A percentile compares a stretch with the other conserved stretches of the same genome.
These are phyloP conservation scores for Physcomitrellopsis africana DNA, from an alignment of 225 moss, liverwort and hornwort species.

Conservation along the genomic window DNA sequence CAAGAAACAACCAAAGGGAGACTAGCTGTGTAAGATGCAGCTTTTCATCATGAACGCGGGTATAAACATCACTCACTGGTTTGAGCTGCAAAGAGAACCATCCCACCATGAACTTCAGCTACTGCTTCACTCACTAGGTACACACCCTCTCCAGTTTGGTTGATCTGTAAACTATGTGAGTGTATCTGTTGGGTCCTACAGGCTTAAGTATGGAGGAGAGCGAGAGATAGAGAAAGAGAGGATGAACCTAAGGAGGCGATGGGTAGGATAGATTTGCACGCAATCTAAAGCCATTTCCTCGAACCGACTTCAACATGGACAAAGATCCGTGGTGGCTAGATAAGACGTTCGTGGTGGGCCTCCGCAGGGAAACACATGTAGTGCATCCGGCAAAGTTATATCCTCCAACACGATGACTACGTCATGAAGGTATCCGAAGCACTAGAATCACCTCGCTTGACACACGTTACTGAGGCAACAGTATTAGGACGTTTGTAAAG, in stretches of 20 bases:
- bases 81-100: constrained; percentile 32
- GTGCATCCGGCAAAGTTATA: constrained; percentile 25
- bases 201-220: constrained; percentile 12
- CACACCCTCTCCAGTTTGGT: neutral
- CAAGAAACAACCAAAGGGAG: too few species aligned
- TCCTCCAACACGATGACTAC: neutral
- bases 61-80: constrained; percentile 41
- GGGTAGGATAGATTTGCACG: constrained; percentile 37
- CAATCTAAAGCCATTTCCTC: constrained; percentile 27
- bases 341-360: constrained; percentile 29
- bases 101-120: constrained; percentile 20
- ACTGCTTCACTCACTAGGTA: constrained; percentile 25
- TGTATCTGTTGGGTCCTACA: neutral
- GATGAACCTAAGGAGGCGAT: neutral
- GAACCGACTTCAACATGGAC: constrained; percentile 35
- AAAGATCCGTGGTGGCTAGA: constrained; percentile 41
- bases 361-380: constrained; percentile 22
- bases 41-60: constrained; percentile 34
- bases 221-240: neutral
- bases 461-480: too few species aligned
- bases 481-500: too few species aligned
- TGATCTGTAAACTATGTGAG: too few species aligned
- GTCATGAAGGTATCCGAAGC: neutral
- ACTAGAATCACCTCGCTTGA: neutral
- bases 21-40: neutral